Base-by-base conservation (phyloP, 495 filamentous ascomycete genomes). In the Neurospora africana region DNA sequence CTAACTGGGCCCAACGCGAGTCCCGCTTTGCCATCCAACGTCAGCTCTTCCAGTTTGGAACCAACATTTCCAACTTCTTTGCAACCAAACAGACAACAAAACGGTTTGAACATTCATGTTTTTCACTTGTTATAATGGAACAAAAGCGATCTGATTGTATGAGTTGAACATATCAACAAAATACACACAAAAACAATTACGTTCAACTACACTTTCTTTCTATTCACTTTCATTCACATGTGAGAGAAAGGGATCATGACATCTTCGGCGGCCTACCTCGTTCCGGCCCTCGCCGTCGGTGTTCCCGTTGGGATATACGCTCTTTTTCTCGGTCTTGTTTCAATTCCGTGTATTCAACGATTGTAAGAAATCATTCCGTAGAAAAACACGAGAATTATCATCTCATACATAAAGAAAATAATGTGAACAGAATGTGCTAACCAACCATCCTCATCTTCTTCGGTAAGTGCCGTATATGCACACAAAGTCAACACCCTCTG, bases 401-500 rank as follows among this genome's bases (percentile, higher is more conserved):
- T 33, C 15, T 17, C 11, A 15, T 19, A 4, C 17, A 7, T 36
- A 33, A 33, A 36, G 36, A 33, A 33, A n/a, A n/a, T n/a, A n/a
- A 19, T 17, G 27, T 33, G 6, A 33, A 65, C 53, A 65, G 0
- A 8, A 15, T 65, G 53, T 19, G 53, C 53, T 65, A 9, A 65
- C 53, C 5, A 65, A 41, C 40, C 5, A 41, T 41, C 15, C 1
- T 65, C 13, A 19, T 27, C 53, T 19, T 27, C 53, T 19, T 65
- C 15, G 53, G 27, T 33, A 65, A 65, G 53, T 65, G 53, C 53
- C 53, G 53, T 97, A 19, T 97, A 96, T 80, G 89, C 88, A 17
- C 89, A 96, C 78, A 89, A 89, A 53, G 70, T 95, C 71, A 88
- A 93, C 73, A 89, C 90, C 0, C 79, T 86, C 15, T 86, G 87